Base-by-base conservation (phyloP, 495 filamentous ascomycete species). In the Letharia columbiana region DNA sequence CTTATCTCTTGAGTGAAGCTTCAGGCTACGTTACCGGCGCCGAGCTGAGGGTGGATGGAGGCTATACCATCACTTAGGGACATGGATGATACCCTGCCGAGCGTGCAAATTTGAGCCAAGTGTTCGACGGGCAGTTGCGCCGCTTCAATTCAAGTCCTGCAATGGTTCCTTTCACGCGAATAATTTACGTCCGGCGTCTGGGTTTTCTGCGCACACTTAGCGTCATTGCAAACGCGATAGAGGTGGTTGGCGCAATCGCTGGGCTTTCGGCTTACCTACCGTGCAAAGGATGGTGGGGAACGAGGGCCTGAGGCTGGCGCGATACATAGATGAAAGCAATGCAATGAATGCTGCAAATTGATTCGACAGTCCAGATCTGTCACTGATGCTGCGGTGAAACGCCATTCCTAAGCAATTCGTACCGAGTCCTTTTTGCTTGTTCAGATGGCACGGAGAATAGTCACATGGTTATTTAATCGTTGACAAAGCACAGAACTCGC, bases 11-110 rank as follows among this genome's bases (percentile, higher is more conserved):
- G 39, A 93, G 89, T 65, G 94, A 96, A 74, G 93, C 92, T 1
- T 85, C 86, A 58, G 77, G 76, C 45, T 97, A 96, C 78, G 86
- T 97, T 56, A 98, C 91, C 18, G 93, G 94, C 17, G 89, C 91
- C 12, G 92, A 97, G 70, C 78, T 97, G 65, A 82, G 91, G 20
- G 91, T 96, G 31, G 92, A 97, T 73, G 93, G 93, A 54, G 92
- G 91, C 17, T 97, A 96, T 75, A 96, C 91, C 33, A 75, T 91
- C 62, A 95, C 89, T 66, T 92, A 87, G 42, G 3, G 0, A 6
- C 31, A 40, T 35, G 11, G 47, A 49, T 23, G 63, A 60, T 60
- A 60, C 37, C 62, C 54, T 31, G 23, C 49, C 13, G 9, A 3
- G 49, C 23, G 31, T 31, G 49, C 49, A 0, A 33, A 54, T 49